phyloP scores from a whole-genome alignment of 139 green algal species.

The Gonium pectorale region DNA sequence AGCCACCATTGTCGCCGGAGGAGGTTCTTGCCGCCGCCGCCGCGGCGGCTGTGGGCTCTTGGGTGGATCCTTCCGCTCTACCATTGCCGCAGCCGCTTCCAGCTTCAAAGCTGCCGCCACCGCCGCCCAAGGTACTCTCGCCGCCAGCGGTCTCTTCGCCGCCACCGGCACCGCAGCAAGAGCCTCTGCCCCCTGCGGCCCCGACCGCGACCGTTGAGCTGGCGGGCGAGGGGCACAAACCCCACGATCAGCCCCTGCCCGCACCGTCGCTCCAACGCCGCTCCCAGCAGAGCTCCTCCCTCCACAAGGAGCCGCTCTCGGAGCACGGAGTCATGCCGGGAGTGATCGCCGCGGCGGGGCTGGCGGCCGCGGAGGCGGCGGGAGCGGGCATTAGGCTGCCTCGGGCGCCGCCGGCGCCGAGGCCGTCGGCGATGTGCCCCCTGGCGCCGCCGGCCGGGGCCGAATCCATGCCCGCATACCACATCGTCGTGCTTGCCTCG shows the following conservation, averaged over 20 bases:
- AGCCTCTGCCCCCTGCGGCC: no score
- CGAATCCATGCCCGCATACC: background rate
- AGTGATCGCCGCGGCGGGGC: no score
- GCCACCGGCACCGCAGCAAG: background rate
- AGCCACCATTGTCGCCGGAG: background rate
- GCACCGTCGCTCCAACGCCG: no score
- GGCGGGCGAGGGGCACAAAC: no score
- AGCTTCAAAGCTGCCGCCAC: background rate
- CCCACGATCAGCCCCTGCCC: no score
- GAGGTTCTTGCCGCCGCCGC: background rate
- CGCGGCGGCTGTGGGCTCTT: background rate
- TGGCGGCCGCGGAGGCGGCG: background rate
- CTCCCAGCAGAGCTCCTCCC: no score
- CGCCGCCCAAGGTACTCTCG: background rate
- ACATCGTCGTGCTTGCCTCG: slow-evolving; percentile 29
- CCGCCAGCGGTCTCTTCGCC: background rate
- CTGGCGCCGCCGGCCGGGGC: background rate
- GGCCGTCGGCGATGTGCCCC: background rate
- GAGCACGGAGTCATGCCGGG: no score
- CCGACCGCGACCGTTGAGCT: no score
- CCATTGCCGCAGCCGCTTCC: background rate
- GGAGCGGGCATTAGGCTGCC: no score
- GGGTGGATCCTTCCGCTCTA: background rate
- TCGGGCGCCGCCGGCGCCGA: background rate
- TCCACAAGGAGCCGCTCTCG: no score